These are phyloP conservation scores for Xylariomycetidae sp. DNA, from an alignment of 2,329 filamentous ascomycete species.

Conservation along the genomic window DNA sequence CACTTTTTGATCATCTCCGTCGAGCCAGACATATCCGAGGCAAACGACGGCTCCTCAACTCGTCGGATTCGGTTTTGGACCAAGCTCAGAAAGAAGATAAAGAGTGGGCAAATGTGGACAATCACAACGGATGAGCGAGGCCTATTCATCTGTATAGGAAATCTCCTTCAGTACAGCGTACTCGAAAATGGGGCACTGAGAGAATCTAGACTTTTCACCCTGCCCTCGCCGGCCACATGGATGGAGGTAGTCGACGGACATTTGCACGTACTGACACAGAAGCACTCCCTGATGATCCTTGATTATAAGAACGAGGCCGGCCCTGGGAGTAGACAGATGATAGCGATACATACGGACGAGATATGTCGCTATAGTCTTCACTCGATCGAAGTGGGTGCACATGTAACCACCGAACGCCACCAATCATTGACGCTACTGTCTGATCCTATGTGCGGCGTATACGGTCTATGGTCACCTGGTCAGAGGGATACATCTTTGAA, in stretches of 20 bases:
- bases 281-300: conserved; percentile 53
- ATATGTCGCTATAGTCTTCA: conserved; percentile 39
- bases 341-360: conserved; percentile 41
- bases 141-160: conserved; percentile 53
- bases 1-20: conserved; percentile 53
- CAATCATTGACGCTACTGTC: conserved; percentile 43
- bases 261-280: conserved; percentile 46
- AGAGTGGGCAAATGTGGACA: conserved; percentile 51
- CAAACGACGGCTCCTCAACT: conserved; percentile 18
- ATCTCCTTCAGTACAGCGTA: conserved; percentile 50
- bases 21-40: conserved; percentile 22
- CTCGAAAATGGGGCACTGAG: conserved; percentile 49
- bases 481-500: conserved; percentile 36
- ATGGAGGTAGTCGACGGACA: conserved; percentile 43
- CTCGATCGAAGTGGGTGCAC: conserved; percentile 39
- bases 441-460: conserved; percentile 41
- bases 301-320: conserved; percentile 37
- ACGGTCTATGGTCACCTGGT: conserved; percentile 48
- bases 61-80: conserved; percentile 48
- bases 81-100: conserved; percentile 41
- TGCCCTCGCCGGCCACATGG: conserved; percentile 50
- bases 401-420: conserved; percentile 14
- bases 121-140: conserved; percentile 51
- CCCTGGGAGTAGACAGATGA: conserved; percentile 32
- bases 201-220: conserved; percentile 40